These are phyloP conservation scores for Naganishia kalamii DNA, from an alignment of 768 basidiomycete species.

Conservation along the genomic window DNA sequence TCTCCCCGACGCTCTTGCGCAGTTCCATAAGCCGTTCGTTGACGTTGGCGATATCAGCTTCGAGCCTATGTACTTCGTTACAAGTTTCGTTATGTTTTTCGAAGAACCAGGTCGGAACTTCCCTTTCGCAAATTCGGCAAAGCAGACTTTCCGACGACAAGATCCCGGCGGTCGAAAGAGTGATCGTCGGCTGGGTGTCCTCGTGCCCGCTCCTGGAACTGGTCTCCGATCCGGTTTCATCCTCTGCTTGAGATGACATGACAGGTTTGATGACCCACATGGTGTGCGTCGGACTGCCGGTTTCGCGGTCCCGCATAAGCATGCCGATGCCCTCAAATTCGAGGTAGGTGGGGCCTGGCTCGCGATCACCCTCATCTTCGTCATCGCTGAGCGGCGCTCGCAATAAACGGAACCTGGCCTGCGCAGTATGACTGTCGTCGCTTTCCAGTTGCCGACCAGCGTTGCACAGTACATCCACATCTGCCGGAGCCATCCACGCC, in stretches of 20 bases:
- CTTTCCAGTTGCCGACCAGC: conserved; percentile 77
- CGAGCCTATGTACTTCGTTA: conserved; percentile 87
- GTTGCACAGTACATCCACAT: conserved; percentile 75
- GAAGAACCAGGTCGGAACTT: conserved; percentile 98
- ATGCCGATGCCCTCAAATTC: conserved; percentile 97
- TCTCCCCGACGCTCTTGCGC: conserved; percentile 73
- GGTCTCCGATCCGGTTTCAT: conserved; percentile 5
- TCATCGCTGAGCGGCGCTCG: conserved; percentile 60
- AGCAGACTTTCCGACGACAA: conserved; percentile 69
- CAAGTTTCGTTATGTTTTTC: conserved; percentile 99
- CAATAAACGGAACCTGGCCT: conserved; percentile 79
- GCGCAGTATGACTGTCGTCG: conserved; percentile 89
- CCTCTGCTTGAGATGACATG: background rate
- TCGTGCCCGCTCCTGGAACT: background rate
- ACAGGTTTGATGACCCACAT: conserved; percentile 90
- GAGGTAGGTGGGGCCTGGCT: conserved; percentile 52
- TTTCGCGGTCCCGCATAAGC: conserved; percentile 91
- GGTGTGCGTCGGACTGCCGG: conserved; percentile 80
- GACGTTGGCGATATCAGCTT: conserved; percentile 87
- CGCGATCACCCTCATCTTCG: conserved; percentile 41
- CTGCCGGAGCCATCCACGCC: conserved; percentile 66
- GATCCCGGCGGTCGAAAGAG: conserved; percentile 47
- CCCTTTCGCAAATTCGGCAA: conserved; percentile 95
- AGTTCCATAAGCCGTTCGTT: conserved; percentile 88
- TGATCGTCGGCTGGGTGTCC: conserved; percentile 49